Base-by-base conservation (phyloP, 2,329 filamentous ascomycete genomes). In the Colletotrichum sp. region DNA sequence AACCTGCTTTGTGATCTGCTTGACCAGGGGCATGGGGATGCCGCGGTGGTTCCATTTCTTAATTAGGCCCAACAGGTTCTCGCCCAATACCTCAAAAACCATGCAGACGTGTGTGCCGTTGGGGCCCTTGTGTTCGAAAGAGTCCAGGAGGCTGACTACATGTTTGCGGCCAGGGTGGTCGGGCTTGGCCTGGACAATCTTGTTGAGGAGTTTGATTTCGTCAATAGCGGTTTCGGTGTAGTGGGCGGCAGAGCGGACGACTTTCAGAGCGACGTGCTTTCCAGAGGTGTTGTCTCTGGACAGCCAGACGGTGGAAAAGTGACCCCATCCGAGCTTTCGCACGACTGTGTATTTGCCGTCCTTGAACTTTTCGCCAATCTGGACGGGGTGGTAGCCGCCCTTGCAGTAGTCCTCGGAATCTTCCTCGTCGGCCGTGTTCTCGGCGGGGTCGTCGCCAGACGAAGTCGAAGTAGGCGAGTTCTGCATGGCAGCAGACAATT, bases 401-500 rank as follows among this genome's bases (percentile, higher is more conserved):
- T 99, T 99, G 91, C 96, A 98, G 89, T 99, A 99, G 86, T 99
- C 97, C 86, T 99, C 96, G 64, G 95, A 98, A 86, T 99, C 97
- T 87, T 99, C 97, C 87, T 99, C 97, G 84, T 99, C 97, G 83
- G 96, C 96, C 52, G 96, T 98, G 83, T 97, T 96, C 82, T 98
- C 96, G 85, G 94, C 92, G 80, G 92, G 90, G 84, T 98, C 96
- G 86, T 96, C 96, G 80, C 92, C 93, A 63, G 95, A 95, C 76
- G 93, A 95, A 72, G 93, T 92, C 69, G 95, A 94, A 68, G 94
- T 94, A 75, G 95, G 94, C 77, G 95, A 96, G 81, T 93, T 89
- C 87, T 93, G 86, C 92, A 90, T 88, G 88, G 88, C 85, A 55
- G 73, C 73, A 77, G 90, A 84, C 78, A 91, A 83, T 80, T 92